Evolutionary conservation across 306 rosid genomes (phyloP), one percentile per base, ranked within the genome.

Genomic region (Castanea sativa): DNA sequence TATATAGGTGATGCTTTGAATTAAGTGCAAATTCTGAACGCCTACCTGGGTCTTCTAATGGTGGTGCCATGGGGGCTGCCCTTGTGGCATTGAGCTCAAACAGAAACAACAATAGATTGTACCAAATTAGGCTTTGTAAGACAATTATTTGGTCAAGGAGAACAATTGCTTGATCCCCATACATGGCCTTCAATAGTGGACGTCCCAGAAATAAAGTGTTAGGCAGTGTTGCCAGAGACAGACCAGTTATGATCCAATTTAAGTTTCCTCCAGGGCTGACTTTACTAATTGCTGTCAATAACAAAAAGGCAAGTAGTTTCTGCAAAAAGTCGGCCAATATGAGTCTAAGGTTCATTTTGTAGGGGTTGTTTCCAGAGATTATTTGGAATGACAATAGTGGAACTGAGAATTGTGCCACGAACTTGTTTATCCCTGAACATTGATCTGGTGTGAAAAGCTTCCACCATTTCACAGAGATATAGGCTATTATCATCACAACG

Each of bases 101-200:
- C 55, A 94, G 91, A 87, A 94, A 90, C 85, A 94, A 53, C 11
- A 94, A 71, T 65, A 91, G 43, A 79, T 92, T 94, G 80, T 94
- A 91, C 98, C 99, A 95, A 49, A 95, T 57, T 73, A 95, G 81
- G 89, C 99, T 95, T 76, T 95, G 99, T 33, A 95, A 80, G 78
- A 88, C 94, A 79, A 95, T 90, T 74, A 95, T 86, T 90, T 95
- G 97, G 4, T 89, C 83, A 20, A 95, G 91, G 6, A 91, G 86
- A 80, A 23, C 16, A 41, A 78, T 84, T 32, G 94, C 91, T 84
- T 91, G 88, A 29, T 87, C 88, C 13, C 77, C 91, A 74, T 95
- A 95, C 98, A 93, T 95, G 78, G 99, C 98, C 77, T 83, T 90
- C 88, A 93, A 79, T 76, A 95, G 90, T 15, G 99, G 98, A 71